Percentiles rank a stretch among this genome's conserved stretches.
phyloP scores from a whole-genome alignment of 148 eudicot species.

The Amaranthus palmeri region DNA sequence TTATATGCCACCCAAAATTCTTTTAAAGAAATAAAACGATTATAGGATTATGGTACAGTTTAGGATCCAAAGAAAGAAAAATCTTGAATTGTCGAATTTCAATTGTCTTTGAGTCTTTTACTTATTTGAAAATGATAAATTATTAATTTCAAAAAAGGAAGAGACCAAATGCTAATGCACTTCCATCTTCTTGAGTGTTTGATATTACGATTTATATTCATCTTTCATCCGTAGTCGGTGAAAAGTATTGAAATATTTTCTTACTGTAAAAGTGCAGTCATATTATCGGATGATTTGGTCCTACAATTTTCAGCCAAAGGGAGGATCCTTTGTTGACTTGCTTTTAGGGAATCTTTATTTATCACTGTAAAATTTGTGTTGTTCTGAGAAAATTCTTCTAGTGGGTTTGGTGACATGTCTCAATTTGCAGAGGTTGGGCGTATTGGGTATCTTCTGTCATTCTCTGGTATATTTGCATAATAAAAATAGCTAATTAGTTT shows the following conservation, averaged over 20 bases:
- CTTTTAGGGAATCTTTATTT: not conserved
- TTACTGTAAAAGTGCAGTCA: not conserved
- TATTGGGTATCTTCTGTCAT: conserved; percentile 55
- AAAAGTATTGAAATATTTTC: not conserved
- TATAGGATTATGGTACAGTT: too few relatives aligned
- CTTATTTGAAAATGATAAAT: not conserved
- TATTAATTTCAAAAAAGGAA: not conserved
- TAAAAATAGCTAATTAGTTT: not conserved
- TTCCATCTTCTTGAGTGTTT: not conserved
- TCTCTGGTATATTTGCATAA: not conserved
- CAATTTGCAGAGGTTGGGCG: conserved; percentile 76
- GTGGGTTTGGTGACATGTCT: not conserved
- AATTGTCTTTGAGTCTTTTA: not conserved
- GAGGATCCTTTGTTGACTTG: not conserved
- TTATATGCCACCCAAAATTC: too few relatives aligned
- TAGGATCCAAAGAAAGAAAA: too few relatives aligned
- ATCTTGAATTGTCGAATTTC: too few relatives aligned
- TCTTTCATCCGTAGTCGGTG: not conserved
- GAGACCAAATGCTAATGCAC: not conserved
- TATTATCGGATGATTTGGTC: not conserved
- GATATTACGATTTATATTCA: not conserved
- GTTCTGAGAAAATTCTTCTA: not conserved
- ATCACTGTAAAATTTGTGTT: too few relatives aligned
- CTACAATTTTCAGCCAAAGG: not conserved
- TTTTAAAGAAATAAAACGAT: too few relatives aligned